Evolutionary conservation across 805 yeast genomes (phyloP), one percentile per base, ranked within the genome.

Genomic region (Pichia exigua): DNA sequence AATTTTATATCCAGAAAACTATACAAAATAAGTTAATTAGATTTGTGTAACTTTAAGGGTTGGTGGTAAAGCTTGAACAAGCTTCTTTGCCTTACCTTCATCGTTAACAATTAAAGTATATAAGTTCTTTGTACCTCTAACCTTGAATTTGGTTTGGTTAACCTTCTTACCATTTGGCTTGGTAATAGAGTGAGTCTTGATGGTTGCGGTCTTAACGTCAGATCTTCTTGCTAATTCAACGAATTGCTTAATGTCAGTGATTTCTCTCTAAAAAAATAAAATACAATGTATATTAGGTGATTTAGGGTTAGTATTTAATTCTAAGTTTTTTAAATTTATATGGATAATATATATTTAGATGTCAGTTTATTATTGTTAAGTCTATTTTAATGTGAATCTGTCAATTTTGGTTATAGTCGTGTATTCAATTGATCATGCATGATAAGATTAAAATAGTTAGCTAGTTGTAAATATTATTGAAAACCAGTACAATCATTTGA

Each of bases 91-190:
- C 83, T 90, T 91, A 75, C 88, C 85, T 70, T 89, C 86, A 75
- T 94, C 98, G 79, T 86, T 82, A 70, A 94, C 92, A 65, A 87
- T 87, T 76, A 92, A 81, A 66, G 99, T 94, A 87, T 94, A 94
- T 72, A 89, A 83, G 81, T 87, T 75, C 75, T 81, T 89, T 61
- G 96, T 70, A 75, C 97, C 97, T 83, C 98, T 90, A 71, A 94
- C 88, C 87, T 94, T 94, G 91, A 94, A 94, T 79, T 94, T 94
- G 80, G 97, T 90, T 78, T 87, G 94, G 78, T 86, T 85, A 83
- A 80, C 79, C 64, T 78, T 77, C 81, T 85, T 85, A 75, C 94
- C 95, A 74, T 77, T 77, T 65, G 85, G 79, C 79, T 82, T 83
- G 70, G 84, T 66, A 77, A 85, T 84, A 73, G 80, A 75, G 89